Evolutionary conservation across 805 yeast genomes (phyloP).

Genomic region (Candida tibetensis): DNA sequence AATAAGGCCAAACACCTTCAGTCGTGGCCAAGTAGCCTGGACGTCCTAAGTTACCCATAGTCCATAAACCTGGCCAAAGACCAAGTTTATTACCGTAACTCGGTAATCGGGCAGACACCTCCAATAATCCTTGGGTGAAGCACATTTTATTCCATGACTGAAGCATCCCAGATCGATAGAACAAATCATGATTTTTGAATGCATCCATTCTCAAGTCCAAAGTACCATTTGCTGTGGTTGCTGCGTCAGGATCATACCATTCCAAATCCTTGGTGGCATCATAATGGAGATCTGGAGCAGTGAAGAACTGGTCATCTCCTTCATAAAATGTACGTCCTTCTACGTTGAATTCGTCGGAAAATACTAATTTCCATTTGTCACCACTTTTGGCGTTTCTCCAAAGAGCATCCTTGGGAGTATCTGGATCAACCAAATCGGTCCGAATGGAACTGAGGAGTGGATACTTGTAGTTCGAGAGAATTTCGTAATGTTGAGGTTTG

Average conservation of each 20-base stretch:
- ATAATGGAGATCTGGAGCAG: constrained; percentile 40
- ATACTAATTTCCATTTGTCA: constrained; percentile 35
- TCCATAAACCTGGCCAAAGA: constrained; percentile 96
- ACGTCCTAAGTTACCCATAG: constrained; percentile 88
- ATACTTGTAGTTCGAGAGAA: constrained; percentile 45
- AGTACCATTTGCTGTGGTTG: constrained; percentile 39
- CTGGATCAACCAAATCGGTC: constrained; percentile 38
- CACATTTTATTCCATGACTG: constrained; percentile 93
- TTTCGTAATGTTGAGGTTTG: constrained; percentile 35
- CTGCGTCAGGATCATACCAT: constrained; percentile 45
- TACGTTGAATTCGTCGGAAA: constrained; percentile 43
- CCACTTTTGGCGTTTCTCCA: constrained; percentile 22
- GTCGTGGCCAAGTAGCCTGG: constrained; percentile 87
- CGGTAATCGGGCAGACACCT: constrained; percentile 74
- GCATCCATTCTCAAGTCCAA: constrained; percentile 38
- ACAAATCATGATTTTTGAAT: constrained; percentile 59
- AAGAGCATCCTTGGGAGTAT: constrained; percentile 34
- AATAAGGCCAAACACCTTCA: constrained; percentile 94
- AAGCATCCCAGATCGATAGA: constrained; percentile 86
- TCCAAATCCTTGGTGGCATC: constrained; percentile 44
- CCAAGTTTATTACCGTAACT: constrained; percentile 77
- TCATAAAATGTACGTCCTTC: constrained; percentile 44
- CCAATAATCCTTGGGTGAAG: constrained; percentile 79
- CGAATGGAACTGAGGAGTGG: constrained; percentile 37
- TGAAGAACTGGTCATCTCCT: constrained; percentile 44